A percentile compares a stretch with the other conserved stretches of the same genome.
Conservation (phyloP, 257 asterid species). For the Penstemon barbatus region DNA sequence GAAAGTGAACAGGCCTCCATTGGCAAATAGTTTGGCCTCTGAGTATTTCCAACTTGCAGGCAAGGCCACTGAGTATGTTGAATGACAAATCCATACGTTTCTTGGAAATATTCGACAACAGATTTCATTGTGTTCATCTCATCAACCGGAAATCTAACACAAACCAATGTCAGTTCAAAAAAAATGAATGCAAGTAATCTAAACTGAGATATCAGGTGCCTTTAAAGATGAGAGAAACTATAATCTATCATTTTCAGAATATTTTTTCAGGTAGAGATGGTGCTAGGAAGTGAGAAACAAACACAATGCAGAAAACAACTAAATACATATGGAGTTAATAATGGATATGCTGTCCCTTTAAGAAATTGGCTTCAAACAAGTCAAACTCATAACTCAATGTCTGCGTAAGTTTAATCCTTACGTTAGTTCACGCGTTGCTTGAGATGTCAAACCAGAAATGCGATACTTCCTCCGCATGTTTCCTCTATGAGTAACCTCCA, state of each 20-base stretch:
- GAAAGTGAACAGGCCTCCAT: slow-evolving; percentile 70
- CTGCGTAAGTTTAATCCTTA: slow-evolving; percentile 35
- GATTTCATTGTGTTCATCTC: slow-evolving; percentile 85
- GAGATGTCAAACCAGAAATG: slow-evolving; percentile 82
- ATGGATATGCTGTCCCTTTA: no score
- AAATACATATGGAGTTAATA: no score
- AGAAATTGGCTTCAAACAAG: neutral
- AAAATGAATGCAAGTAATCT: slow-evolving; percentile 1
- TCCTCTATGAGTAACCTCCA: slow-evolving; percentile 93
- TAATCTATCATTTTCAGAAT: neutral
- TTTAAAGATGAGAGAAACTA: neutral
- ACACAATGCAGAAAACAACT: no score
- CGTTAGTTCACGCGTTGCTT: slow-evolving; percentile 89
- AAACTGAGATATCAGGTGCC: neutral
- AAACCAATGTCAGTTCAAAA: slow-evolving; percentile 19
- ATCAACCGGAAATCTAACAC: slow-evolving; percentile 81
- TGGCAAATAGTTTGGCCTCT: slow-evolving; percentile 84
- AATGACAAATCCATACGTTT: slow-evolving; percentile 78
- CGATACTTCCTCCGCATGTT: slow-evolving; percentile 91
- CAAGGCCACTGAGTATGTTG: slow-evolving; percentile 85
- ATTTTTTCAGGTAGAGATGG: neutral
- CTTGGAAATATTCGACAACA: slow-evolving; percentile 79
- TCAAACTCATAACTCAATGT: neutral
- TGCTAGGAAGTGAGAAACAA: no score
- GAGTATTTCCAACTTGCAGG: slow-evolving; percentile 90